Conservation (phyloP, 23 red algal species). For the Agarophyton chilense region DNA sequence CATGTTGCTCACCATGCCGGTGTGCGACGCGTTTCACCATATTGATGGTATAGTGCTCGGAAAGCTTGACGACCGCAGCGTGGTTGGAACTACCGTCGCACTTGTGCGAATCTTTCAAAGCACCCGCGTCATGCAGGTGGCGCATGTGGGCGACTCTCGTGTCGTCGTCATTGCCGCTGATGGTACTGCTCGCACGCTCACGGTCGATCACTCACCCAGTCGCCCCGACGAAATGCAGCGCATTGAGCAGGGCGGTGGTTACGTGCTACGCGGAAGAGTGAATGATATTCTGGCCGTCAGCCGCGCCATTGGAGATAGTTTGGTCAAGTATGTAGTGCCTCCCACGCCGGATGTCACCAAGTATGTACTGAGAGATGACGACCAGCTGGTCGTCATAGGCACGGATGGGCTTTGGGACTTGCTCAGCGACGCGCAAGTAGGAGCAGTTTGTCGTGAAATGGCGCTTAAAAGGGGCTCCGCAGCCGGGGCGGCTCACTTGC, state of each 20-base stretch:
- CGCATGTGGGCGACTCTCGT: slow-evolving; percentile 79
- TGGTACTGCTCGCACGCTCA: slow-evolving; percentile 32
- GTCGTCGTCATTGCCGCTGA: slow-evolving; percentile 31
- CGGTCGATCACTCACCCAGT: slow-evolving; percentile 44
- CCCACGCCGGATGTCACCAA: slow-evolving; percentile 62
- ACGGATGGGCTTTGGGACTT: slow-evolving; percentile 87
- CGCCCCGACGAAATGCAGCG: slow-evolving; percentile 55
- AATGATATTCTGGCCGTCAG: slow-evolving; percentile 79
- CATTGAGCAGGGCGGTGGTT: slow-evolving; percentile 67
- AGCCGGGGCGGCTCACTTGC: slow-evolving; percentile 43
- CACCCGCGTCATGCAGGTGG: slow-evolving; percentile 37
- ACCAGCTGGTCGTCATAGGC: slow-evolving; percentile 67
- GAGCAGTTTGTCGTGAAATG: background rate
- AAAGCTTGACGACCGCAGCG: background rate
- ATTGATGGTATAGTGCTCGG: background rate
- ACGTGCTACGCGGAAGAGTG: slow-evolving; percentile 69
- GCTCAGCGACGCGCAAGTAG: slow-evolving; percentile 13
- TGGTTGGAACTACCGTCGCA: slow-evolving; percentile 36
- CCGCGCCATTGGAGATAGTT: slow-evolving; percentile 72
- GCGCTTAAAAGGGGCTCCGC: background rate
- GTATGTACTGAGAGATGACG: slow-evolving; percentile 11
- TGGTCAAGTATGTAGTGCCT: slow-evolving; percentile 67
- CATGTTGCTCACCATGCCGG: background rate
- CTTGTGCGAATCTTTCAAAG: slow-evolving; percentile 13
- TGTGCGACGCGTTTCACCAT: slow-evolving; percentile 7